phyloP scores from a whole-genome alignment of 2,329 filamentous ascomycete genomes.

The Dothiorella sarmentorum region DNA sequence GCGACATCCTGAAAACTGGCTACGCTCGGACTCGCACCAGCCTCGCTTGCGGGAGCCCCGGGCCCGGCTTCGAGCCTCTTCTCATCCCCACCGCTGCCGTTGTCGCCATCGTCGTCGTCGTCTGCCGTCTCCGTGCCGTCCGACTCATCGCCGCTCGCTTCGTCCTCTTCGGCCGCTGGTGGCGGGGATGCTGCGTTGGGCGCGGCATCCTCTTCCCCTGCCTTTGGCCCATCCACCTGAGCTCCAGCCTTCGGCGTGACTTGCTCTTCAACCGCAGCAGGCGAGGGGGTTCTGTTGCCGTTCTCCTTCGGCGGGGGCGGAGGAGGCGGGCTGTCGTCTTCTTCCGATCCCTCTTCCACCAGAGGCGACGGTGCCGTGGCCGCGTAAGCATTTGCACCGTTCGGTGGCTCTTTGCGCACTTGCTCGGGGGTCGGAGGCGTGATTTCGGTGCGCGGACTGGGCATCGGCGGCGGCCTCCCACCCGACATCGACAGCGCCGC shows the following conservation, averaged over 20 bases:
- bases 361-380: neutral
- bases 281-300: constrained; percentile 25
- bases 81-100: neutral
- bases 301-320: constrained; percentile 36
- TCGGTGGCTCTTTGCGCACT: constrained; percentile 20
- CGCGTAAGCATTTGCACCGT: constrained; percentile 26
- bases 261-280: constrained; percentile 23
- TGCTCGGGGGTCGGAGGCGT: constrained; percentile 51
- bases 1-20: constrained; percentile 13
- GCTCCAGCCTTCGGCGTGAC: constrained; percentile 23
- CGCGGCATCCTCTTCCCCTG: neutral
- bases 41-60: constrained; percentile 4
- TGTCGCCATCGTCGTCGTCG: too few relatives aligned
- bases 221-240: constrained; percentile 22
- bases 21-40: constrained; percentile 11
- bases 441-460: constrained; percentile 48
- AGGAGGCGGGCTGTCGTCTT: constrained; percentile 28
- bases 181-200: neutral
- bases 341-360: neutral
- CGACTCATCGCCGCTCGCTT: constrained; percentile 12
- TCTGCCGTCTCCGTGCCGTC: constrained; percentile 5
- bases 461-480: constrained; percentile 29
- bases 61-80: constrained; percentile 6
- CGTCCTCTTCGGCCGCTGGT: too few relatives aligned
- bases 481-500: constrained; percentile 2